A percentile compares a stretch with the other conserved stretches of the same genome.
phyloP scores from a whole-genome alignment of 78 protist species.

The Bodo saltans region DNA sequence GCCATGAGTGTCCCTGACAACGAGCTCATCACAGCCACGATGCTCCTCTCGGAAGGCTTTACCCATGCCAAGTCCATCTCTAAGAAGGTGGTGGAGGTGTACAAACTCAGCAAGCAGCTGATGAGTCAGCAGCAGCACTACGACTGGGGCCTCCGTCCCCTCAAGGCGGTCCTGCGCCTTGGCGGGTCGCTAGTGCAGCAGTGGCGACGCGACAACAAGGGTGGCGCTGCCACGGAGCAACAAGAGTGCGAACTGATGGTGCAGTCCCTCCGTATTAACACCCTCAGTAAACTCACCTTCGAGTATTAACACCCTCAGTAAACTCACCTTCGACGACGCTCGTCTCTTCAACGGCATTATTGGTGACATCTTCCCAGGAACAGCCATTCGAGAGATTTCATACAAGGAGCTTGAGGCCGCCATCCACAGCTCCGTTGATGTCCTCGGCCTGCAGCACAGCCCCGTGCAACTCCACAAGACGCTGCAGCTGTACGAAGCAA shows the following conservation, averaged over 20 bases:
- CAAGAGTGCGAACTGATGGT: slow-evolving; percentile 37
- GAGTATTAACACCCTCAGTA: slow-evolving; percentile 66
- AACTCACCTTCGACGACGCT: slow-evolving; percentile 60
- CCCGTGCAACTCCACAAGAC: slow-evolving; percentile 48
- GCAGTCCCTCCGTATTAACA: slow-evolving; percentile 56
- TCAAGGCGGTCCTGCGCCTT: slow-evolving; percentile 64
- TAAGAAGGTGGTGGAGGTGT: slow-evolving; percentile 60
- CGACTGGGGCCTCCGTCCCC: slow-evolving; percentile 86
- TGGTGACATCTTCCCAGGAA: slow-evolving; percentile 51
- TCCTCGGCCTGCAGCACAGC: background rate
- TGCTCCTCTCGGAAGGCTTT: slow-evolving; percentile 73
- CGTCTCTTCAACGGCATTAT: slow-evolving; percentile 50
- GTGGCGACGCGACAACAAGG: background rate
- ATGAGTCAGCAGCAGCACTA: slow-evolving; percentile 74
- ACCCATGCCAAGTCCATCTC: slow-evolving; percentile 50
- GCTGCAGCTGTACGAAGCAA: slow-evolving; percentile 64
- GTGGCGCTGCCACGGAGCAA: background rate
- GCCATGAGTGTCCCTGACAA: slow-evolving; percentile 77
- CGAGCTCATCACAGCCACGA: slow-evolving; percentile 68
- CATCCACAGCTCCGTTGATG: slow-evolving; percentile 1
- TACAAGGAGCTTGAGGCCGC: slow-evolving; percentile 13
- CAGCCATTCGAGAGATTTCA: background rate
- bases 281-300: slow-evolving; percentile 65
- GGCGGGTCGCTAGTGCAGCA: slow-evolving; percentile 20
- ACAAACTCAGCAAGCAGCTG: slow-evolving; percentile 53